phyloP scores from a whole-genome alignment of 768 basidiomycete genomes.

The Leccinum truebloodii region DNA sequence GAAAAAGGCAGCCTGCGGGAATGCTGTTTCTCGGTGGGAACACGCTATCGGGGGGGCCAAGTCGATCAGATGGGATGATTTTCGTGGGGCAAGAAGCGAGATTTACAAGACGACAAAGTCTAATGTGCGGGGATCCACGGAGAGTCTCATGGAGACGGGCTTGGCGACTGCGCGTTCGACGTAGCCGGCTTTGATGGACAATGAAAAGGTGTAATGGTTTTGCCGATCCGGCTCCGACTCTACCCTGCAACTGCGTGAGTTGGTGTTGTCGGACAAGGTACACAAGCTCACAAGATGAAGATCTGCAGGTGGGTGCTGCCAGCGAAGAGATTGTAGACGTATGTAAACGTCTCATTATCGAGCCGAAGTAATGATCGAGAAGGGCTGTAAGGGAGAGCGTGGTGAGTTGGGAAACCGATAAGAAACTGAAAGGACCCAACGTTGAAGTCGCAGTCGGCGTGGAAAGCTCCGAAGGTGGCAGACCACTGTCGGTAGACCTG shows the following conservation, averaged over 20 bases:
- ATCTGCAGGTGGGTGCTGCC: constrained; percentile 48
- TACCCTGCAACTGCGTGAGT: constrained; percentile 27
- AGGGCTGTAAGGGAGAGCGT: constrained; percentile 15
- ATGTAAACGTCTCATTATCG: constrained; percentile 32
- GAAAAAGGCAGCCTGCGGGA: constrained; percentile 54
- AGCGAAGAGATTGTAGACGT: constrained; percentile 51
- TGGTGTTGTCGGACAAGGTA: background rate
- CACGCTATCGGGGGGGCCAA: constrained; percentile 35
- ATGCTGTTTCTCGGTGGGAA: constrained; percentile 61
- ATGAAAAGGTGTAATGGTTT: constrained; percentile 48
- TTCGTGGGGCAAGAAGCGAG: background rate
- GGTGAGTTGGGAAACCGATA: constrained; percentile 13
- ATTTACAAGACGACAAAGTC: constrained; percentile 66
- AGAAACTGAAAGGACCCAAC: constrained; percentile 12
- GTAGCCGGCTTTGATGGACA: constrained; percentile 55
- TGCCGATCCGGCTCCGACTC: constrained; percentile 29
- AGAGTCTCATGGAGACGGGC: constrained; percentile 46
- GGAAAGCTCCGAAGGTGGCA: constrained; percentile 6
- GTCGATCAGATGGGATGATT: background rate
- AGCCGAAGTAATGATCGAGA: constrained; percentile 25
- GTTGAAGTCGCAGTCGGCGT: background rate
- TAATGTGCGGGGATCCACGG: constrained; percentile 53
- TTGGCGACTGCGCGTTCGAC: constrained; percentile 56
- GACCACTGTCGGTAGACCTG: constrained; percentile 10
- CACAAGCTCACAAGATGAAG: constrained; percentile 47